Base-by-base conservation (phyloP, 306 rosid species). In the Dalbergia cultrata region DNA sequence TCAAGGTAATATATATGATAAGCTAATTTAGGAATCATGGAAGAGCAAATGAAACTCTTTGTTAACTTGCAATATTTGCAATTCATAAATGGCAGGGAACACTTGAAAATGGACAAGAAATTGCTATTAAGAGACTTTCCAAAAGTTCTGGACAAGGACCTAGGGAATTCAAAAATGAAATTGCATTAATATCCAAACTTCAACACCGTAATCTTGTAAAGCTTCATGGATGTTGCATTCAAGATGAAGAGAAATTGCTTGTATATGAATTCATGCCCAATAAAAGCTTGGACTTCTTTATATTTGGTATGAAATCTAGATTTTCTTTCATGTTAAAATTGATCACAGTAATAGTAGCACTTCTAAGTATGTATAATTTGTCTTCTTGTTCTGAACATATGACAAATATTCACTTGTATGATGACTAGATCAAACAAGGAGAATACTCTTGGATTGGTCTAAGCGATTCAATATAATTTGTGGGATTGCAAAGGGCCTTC, bases 81-180 rank as follows among this genome's bases (percentile, higher is more conserved):
- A 58, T 7, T 59, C 13, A 3, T 14, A 44, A 58, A 18, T 39
- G 19, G 19, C 70, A 85, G 88, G 88, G 88, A 13, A 64, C 3
- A 34, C 13, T 81, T 13, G 73, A 37, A 35, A 53, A 81, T 78
- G 88, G 84, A 13, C 78, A 78, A 56, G 72, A 81, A 81, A 74
- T 85, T n/a, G 88, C 88, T 49, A 84, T 85, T 16, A 85, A 85
- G 59, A 81, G 83, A 77, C 88, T 85, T 41, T 81, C 88, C 22
- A 72, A 21, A 54, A 53, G 35, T 18, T 81, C 81, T 2, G 77
- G 81, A 77, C 86, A 81, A 52, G 85, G 85, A 8, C 0, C 43
- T 22, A 73, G 37, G 13, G 85, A 85, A 60, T 85, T 77, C 9
- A 81, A 67, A 77, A 81, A 66, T 31, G 88, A 81, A 85, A 70